Percentiles rank a stretch among this genome's conserved stretches.
Evolutionary conservation across 2,329 filamentous ascomycete species (phyloP).

Genomic region (Sordariomycetes sp.): DNA sequence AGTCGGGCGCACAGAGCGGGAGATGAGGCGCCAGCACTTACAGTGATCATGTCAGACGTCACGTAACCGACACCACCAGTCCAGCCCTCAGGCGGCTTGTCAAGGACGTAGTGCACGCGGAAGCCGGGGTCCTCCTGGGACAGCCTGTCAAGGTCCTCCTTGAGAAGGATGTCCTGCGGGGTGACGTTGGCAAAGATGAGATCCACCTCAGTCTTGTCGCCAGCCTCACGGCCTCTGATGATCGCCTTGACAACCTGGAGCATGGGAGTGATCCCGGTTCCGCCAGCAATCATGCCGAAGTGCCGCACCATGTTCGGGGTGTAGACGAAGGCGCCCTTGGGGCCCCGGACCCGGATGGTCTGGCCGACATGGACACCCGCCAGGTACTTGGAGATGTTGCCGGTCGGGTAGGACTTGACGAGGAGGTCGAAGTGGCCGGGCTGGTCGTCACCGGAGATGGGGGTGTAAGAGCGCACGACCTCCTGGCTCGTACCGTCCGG

Average conservation of each 20-base stretch:
- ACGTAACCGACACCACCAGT: constrained; percentile 89
- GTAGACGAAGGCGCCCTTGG: constrained; percentile 97
- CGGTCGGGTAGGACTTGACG: constrained; percentile 95
- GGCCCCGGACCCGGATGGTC: constrained; percentile 81
- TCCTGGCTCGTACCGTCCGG: constrained; percentile 66
- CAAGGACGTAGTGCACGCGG: constrained; percentile 87
- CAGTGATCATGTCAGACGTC: constrained; percentile 89
- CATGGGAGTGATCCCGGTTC: constrained; percentile 98
- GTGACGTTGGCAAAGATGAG: constrained; percentile 97
- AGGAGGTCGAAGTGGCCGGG: constrained; percentile 90
- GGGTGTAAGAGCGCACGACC: constrained; percentile 84
- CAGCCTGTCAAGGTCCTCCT: constrained; percentile 79
- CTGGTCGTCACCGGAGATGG: constrained; percentile 80
- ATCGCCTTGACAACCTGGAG: constrained; percentile 91
- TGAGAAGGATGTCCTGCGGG: constrained; percentile 81
- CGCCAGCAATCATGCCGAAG: constrained; percentile 97
- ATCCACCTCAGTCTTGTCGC: constrained; percentile 81
- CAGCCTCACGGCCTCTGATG: constrained; percentile 64
- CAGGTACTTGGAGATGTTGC: constrained; percentile 94
- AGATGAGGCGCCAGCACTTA: constrained; percentile 23
- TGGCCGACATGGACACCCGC: constrained; percentile 73
- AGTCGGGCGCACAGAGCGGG: constrained; percentile 6
- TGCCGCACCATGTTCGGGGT: constrained; percentile 91
- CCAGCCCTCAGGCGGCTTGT: constrained; percentile 91
- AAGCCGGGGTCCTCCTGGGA: constrained; percentile 69